Conservation (phyloP, 192 early-diverging fungal species). For the Backusella liffmaniae region DNA sequence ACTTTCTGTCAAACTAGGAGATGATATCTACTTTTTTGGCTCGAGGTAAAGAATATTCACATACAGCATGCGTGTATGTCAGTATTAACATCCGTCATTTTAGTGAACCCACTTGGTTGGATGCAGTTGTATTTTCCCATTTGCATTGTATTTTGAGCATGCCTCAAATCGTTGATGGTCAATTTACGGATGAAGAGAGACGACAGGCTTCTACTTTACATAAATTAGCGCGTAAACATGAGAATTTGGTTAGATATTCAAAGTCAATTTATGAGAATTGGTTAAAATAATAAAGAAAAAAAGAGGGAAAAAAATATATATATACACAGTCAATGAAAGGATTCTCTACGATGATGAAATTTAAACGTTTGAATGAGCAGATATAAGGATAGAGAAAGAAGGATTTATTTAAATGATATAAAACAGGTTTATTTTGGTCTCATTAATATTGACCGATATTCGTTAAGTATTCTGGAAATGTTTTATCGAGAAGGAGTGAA, state of each 20-base stretch:
- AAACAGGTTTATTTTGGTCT: too few relatives aligned
- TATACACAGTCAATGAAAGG: too few relatives aligned
- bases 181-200: constrained; percentile 22
- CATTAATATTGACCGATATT: too few relatives aligned
- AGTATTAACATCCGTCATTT: neutral
- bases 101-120: constrained; percentile 46
- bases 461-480: too few relatives aligned
- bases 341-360: too few relatives aligned
- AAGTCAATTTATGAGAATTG: constrained; percentile 32
- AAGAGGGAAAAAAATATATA: too few relatives aligned
- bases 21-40: constrained; percentile 50
- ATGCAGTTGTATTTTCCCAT: constrained; percentile 62
- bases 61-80: neutral
- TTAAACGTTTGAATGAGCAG: too few relatives aligned
- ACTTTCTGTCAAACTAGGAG: constrained; percentile 48
- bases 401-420: too few relatives aligned
- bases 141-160: constrained; percentile 51
- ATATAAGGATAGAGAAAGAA: too few relatives aligned
- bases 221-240: constrained; percentile 44
- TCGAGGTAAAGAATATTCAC: constrained; percentile 34
- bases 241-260: constrained; percentile 53
- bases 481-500: too few relatives aligned
- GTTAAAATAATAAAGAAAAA: constrained; percentile 13
- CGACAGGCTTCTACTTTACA: constrained; percentile 39
- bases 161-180: constrained; percentile 15